These are phyloP conservation scores for Urtica urens DNA, from an alignment of 306 rosid genomes.

Conservation along the genomic window DNA sequence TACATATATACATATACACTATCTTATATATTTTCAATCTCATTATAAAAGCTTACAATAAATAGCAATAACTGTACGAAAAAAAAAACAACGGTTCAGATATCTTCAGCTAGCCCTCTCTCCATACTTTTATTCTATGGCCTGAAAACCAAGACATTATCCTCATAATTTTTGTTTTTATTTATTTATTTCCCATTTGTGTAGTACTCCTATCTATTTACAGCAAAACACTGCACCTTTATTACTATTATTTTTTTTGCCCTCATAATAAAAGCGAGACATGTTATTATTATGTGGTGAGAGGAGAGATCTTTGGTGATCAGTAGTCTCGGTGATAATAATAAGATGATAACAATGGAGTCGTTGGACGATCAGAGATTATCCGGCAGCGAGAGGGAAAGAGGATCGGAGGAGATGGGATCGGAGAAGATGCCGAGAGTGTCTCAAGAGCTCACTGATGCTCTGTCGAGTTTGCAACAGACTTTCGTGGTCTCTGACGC, in stretches of 20 bases:
- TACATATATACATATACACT: neutral
- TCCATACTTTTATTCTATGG: neutral
- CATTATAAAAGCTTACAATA: neutral
- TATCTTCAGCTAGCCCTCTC: neutral
- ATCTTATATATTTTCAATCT: neutral
- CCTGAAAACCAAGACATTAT: constrained; percentile 3
- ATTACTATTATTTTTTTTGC: neutral
- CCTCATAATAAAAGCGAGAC: neutral
- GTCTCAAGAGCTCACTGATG: constrained; percentile 64
- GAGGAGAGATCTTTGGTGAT: neutral
- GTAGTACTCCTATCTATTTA: neutral
- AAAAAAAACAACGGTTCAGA: neutral
- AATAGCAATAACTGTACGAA: neutral
- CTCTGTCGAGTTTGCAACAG: constrained; percentile 61
- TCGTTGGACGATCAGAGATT: neutral
- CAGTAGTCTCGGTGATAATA: too few relatives aligned
- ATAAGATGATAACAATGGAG: too few relatives aligned
- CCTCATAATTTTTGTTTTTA: too few relatives aligned
- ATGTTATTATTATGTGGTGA: too few relatives aligned
- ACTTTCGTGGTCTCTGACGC: constrained; percentile 94
- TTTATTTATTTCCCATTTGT: neutral
- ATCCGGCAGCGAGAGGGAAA: constrained; percentile 24
- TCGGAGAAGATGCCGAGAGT: constrained; percentile 54
- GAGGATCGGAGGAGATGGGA: constrained; percentile 34
- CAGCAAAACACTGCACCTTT: neutral